Evolutionary conservation across 2,329 filamentous ascomycete genomes (phyloP).

Genomic region (Beauveria sp.): DNA sequence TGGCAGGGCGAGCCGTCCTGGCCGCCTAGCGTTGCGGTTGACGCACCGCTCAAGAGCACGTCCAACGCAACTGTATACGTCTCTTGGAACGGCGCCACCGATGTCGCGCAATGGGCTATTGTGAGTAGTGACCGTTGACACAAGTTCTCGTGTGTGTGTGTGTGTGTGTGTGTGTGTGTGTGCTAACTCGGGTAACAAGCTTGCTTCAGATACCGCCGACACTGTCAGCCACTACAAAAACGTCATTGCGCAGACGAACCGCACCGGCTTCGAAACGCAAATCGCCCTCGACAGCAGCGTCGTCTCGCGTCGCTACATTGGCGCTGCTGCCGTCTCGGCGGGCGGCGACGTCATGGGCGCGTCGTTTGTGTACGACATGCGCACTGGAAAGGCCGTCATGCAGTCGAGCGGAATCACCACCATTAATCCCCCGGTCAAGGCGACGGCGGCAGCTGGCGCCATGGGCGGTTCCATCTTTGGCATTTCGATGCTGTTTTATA

Average conservation of each 20-base stretch:
- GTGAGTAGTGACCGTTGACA: constrained; percentile 15
- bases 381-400: constrained; percentile 18
- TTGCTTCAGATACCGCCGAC: constrained; percentile 18
- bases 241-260: constrained; percentile 17
- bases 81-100: constrained; percentile 26
- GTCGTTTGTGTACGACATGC: constrained; percentile 21
- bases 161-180: no score
- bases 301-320: constrained; percentile 18
- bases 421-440: constrained; percentile 11
- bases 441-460: constrained; percentile 7
- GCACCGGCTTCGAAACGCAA: constrained; percentile 22
- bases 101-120: constrained; percentile 21
- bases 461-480: constrained; percentile 13
- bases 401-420: constrained; percentile 17
- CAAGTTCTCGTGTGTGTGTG: neutral
- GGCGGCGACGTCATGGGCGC: constrained; percentile 21
- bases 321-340: constrained; percentile 18
- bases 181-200: constrained; percentile 17
- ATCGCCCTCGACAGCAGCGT: constrained; percentile 15
- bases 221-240: constrained; percentile 18
- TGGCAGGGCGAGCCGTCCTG: constrained; percentile 23
- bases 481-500: constrained; percentile 11
- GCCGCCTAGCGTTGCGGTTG: constrained; percentile 22
- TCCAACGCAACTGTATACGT: constrained; percentile 20
- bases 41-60: constrained; percentile 18